Conservation (phyloP, 106 monocot species). For the Hemerocallis citrina region DNA sequence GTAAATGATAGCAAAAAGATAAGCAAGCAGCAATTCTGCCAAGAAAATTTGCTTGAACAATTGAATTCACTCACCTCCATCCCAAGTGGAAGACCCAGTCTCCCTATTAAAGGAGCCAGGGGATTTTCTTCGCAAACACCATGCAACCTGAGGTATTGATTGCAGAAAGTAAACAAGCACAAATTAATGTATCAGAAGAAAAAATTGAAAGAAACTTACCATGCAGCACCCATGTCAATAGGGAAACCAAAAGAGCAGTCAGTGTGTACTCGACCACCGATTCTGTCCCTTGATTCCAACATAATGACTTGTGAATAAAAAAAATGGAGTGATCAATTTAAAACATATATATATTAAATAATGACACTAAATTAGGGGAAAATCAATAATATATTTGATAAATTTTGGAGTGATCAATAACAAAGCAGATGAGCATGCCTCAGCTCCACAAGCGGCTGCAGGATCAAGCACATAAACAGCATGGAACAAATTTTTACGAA, state of each 20-base stretch:
- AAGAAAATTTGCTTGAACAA: no score
- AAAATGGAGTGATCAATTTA: no score
- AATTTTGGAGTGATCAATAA: neutral
- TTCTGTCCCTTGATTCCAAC: constrained; percentile 84
- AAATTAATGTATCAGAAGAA: neutral
- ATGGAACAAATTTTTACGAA: constrained; percentile 95
- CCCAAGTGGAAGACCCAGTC: constrained; percentile 90
- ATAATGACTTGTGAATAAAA: constrained; percentile 77
- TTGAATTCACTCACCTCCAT: no score
- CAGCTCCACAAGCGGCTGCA: constrained; percentile 65
- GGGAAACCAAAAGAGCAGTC: constrained; percentile 95
- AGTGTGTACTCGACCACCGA: constrained; percentile 85
- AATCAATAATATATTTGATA: neutral
- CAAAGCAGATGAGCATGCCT: constrained; percentile 33
- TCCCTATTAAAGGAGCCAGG: constrained; percentile 71
- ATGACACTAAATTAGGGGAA: no score
- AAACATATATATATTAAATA: no score
- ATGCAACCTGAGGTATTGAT: constrained; percentile 60
- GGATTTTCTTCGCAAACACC: constrained; percentile 93
- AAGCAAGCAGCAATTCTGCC: no score
- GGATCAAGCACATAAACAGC: constrained; percentile 96
- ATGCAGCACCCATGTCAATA: constrained; percentile 93
- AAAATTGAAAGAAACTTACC: constrained; percentile 26
- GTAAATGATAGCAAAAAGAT: no score
- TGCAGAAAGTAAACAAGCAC: neutral